phyloP scores from a whole-genome alignment of 2,329 filamentous ascomycete species.

The Chrysoporthe deuterocubensis region DNA sequence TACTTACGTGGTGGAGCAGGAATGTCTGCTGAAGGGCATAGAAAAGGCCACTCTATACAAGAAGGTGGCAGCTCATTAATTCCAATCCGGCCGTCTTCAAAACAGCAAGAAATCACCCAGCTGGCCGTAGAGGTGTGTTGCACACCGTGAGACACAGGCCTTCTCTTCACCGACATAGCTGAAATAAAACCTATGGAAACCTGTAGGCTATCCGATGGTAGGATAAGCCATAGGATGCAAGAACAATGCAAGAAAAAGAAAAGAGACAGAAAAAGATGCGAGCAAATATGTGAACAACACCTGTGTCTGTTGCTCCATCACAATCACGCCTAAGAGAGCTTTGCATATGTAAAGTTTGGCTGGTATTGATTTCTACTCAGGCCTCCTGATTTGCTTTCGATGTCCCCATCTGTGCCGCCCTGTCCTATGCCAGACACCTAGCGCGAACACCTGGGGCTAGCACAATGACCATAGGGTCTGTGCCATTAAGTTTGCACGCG shows the following conservation, averaged over 20 bases:
- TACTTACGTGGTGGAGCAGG: background rate
- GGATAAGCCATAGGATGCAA: too few species aligned
- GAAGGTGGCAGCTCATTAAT: background rate
- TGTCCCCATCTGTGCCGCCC: background rate
- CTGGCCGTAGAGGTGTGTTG: too few species aligned
- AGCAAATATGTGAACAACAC: background rate
- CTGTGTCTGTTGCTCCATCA: too few species aligned
- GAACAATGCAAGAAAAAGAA: background rate
- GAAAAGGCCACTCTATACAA: too few species aligned
- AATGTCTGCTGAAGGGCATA: too few species aligned
- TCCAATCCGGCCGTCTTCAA: background rate
- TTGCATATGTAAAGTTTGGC: background rate
- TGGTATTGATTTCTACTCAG: background rate
- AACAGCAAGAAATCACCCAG: too few species aligned
- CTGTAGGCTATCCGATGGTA: too few species aligned
- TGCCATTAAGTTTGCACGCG: background rate
- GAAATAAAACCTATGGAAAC: background rate
- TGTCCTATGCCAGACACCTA: background rate
- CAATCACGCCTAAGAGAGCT: background rate
- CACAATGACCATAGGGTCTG: conserved; percentile 5
- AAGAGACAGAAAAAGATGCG: background rate
- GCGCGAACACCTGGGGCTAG: background rate
- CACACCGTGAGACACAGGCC: background rate
- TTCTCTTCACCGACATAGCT: background rate
- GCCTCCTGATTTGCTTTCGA: background rate